These are phyloP conservation scores for Fraxinus sp. DNA, from an alignment of 305 asterid species.

Conservation along the genomic window DNA sequence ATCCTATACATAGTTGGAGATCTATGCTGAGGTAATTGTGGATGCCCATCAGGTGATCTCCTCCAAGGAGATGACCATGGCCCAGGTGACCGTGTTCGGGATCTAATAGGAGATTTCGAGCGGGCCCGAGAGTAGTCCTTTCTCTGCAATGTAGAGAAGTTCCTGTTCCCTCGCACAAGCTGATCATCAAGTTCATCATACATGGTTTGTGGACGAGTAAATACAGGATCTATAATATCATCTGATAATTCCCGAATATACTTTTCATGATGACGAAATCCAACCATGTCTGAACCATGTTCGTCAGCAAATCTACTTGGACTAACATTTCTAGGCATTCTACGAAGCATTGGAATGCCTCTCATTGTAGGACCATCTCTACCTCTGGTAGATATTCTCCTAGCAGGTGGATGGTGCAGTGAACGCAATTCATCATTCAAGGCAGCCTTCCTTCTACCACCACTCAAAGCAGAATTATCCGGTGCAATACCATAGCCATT, in stretches of 20 bases:
- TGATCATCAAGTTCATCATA: conserved; percentile 59
- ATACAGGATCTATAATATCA: conserved; percentile 47
- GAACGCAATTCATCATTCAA: conserved; percentile 52
- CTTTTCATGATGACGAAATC: conserved; percentile 45
- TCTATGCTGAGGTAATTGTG: conserved; percentile 52
- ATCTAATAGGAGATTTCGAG: conserved; percentile 72
- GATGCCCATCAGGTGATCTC: conserved; percentile 61
- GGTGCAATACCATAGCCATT: conserved; percentile 46
- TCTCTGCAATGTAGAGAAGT: conserved; percentile 56
- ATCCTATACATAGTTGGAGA: conserved; percentile 57
- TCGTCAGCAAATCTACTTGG: conserved; percentile 46
- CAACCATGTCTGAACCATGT: conserved; percentile 40
- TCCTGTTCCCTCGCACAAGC: conserved; percentile 50
- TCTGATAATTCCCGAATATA: conserved; percentile 52
- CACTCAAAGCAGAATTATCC: conserved; percentile 35
- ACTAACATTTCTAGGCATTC: conserved; percentile 54
- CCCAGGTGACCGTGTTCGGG: conserved; percentile 68
- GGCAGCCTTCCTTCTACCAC: conserved; percentile 45
- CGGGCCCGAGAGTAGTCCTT: conserved; percentile 53
- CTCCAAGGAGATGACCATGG: conserved; percentile 71
- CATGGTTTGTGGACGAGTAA: conserved; percentile 40
- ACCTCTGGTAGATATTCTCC: conserved; percentile 59
- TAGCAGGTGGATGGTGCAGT: conserved; percentile 46
- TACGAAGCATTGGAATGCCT: conserved; percentile 44
- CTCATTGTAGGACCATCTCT: conserved; percentile 47